Percentiles rank a stretch among this genome's conserved stretches.
Evolutionary conservation across 1,284 basidiomycete genomes (phyloP).

Genomic region (Vanrija sp.): DNA sequence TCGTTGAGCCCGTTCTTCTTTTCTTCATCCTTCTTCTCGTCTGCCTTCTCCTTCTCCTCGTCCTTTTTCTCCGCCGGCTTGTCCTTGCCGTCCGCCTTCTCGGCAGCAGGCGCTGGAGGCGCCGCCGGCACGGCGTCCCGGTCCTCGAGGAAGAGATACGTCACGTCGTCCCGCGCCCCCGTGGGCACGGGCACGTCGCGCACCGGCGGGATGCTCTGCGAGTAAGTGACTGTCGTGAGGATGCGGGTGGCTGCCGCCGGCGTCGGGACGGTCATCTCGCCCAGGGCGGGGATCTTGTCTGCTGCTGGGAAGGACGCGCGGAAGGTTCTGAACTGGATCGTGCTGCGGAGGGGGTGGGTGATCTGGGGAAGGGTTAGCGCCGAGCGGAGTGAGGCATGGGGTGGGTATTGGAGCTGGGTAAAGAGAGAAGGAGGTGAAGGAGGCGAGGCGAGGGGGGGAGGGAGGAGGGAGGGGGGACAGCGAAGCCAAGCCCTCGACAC

Average conservation of each 20-base stretch:
- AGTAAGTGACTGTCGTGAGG: slow-evolving; percentile 34
- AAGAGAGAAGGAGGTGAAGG: background rate
- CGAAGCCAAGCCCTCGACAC: background rate
- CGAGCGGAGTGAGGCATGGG: background rate
- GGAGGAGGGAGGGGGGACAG: background rate
- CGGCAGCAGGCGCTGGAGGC: background rate
- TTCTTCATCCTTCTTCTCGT: background rate
- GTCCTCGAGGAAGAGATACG: slow-evolving; percentile 41
- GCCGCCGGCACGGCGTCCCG: slow-evolving; percentile 8
- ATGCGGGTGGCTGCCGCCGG: slow-evolving; percentile 13
- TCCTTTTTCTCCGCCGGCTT: background rate
- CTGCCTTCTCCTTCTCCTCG: background rate
- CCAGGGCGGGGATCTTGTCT: background rate
- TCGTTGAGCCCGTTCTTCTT: slow-evolving; percentile 13
- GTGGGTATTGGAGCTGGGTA: background rate
- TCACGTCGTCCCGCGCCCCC: slow-evolving; percentile 27
- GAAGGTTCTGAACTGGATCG: slow-evolving; percentile 39
- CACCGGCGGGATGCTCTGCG: slow-evolving; percentile 15
- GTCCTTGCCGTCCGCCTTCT: background rate
- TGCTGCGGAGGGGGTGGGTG: slow-evolving; percentile 27
- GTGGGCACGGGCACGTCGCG: slow-evolving; percentile 15
- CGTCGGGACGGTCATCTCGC: slow-evolving; percentile 1
- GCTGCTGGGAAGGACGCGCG: slow-evolving; percentile 24
- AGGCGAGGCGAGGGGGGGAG: background rate
- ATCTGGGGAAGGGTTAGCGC: slow-evolving; percentile 18